A percentile compares a stretch with the other conserved stretches of the same genome.
Evolutionary conservation across 208 protist species (phyloP).

Genomic region (Wallacemonas sp.): DNA sequence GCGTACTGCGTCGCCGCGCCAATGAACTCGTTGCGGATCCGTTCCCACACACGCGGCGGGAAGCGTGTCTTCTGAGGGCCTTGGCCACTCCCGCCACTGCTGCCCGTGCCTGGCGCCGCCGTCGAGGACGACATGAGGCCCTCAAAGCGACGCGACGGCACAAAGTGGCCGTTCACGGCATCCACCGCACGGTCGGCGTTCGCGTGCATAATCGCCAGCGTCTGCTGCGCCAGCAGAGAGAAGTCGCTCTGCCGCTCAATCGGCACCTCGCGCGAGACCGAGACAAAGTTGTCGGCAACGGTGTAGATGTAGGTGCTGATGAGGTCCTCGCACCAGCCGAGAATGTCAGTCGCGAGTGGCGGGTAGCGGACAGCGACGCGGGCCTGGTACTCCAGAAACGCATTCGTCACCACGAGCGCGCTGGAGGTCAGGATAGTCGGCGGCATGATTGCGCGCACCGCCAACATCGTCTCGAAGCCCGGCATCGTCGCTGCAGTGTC

Average conservation of each 20-base stretch:
- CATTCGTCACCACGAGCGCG: constrained; percentile 57
- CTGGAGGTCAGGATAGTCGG: constrained; percentile 60
- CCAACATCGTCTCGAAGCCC: constrained; percentile 16
- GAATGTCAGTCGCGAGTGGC: constrained; percentile 64
- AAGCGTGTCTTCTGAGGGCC: constrained; percentile 29
- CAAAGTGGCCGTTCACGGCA: constrained; percentile 34
- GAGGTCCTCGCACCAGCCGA: constrained; percentile 74
- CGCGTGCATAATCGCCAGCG: constrained; percentile 51
- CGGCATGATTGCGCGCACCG: constrained; percentile 24
- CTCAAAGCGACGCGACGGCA: constrained; percentile 6
- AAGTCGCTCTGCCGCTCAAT: constrained; percentile 80
- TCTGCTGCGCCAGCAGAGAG: constrained; percentile 38
- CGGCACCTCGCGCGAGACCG: constrained; percentile 63
- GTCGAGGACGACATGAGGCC: constrained; percentile 9
- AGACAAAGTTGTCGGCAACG: constrained; percentile 86
- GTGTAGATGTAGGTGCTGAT: constrained; percentile 77
- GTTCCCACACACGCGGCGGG: constrained; percentile 68
- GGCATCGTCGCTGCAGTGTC: neutral
- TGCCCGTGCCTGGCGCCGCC: neutral
- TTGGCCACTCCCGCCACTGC: neutral
- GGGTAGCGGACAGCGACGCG: constrained; percentile 76
- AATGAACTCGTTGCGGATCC: constrained; percentile 50
- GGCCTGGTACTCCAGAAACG: constrained; percentile 74
- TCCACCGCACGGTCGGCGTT: constrained; percentile 42
- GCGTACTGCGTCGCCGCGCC: constrained; percentile 67